These are phyloP conservation scores for Hanseniaspora guilliermondii DNA, from an alignment of 805 yeast genomes.

Conservation along the genomic window DNA sequence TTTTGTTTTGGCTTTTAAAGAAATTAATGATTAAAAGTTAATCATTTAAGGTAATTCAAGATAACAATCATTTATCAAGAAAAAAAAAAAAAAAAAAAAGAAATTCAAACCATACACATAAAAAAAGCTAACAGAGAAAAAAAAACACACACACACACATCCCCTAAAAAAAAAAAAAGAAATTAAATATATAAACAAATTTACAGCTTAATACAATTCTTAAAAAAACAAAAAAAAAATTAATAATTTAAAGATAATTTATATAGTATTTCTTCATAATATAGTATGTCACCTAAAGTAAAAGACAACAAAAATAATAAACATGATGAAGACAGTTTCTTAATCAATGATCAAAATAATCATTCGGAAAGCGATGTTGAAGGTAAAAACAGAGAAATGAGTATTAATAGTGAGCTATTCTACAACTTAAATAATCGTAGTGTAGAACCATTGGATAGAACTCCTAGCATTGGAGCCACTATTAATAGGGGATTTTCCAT, in stretches of 20 bases:
- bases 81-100: no score
- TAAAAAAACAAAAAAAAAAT: not conserved
- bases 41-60: not conserved
- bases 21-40: no score
- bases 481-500: slow-evolving; percentile 6
- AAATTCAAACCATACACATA: no score
- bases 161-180: no score
- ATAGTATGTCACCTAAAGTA: not conserved
- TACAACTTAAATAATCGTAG: slow-evolving; percentile 1
- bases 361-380: not conserved
- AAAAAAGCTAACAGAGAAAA: no score
- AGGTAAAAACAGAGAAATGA: slow-evolving; percentile 8
- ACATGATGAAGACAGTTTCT: not conserved
- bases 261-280: no score
- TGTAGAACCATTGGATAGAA: slow-evolving; percentile 7
- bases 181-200: no score
- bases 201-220: no score
- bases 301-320: not conserved
- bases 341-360: not conserved
- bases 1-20: not conserved
- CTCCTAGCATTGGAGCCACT: slow-evolving; percentile 10
- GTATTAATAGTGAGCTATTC: slow-evolving; percentile 9
- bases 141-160: no score
- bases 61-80: no score
- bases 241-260: no score